Conservation (phyloP, 805 yeast species). For the Helenozyma baotianmanensis region DNA sequence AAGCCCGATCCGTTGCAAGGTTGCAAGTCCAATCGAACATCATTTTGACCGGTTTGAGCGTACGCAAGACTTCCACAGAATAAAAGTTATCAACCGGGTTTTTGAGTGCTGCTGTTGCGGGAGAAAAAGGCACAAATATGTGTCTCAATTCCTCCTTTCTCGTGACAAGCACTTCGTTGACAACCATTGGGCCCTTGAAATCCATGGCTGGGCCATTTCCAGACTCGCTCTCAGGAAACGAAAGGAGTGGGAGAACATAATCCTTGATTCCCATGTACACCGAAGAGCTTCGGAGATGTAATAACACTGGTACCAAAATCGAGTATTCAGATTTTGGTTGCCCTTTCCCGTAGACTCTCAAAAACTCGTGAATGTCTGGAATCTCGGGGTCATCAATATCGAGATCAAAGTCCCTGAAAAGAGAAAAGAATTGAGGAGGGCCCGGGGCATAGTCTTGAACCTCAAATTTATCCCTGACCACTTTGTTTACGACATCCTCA, state of each 20-base stretch:
- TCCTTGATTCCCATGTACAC: conserved; percentile 20
- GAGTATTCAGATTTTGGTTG: conserved; percentile 56
- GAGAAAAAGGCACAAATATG: conserved; percentile 56
- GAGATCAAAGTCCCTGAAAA: conserved; percentile 28
- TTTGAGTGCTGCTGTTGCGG: conserved; percentile 28
- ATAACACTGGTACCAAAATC: conserved; percentile 46
- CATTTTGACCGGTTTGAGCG: conserved; percentile 59
- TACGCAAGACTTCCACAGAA: conserved; percentile 54
- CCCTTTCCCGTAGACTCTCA: conserved; percentile 37
- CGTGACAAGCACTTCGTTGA: conserved; percentile 52
- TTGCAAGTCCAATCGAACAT: conserved; percentile 45
- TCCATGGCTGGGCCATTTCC: conserved; percentile 23
- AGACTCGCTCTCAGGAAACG: conserved; percentile 38
- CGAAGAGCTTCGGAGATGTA: conserved; percentile 28
- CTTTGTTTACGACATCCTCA: conserved; percentile 25
- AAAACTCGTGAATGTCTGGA: conserved; percentile 34
- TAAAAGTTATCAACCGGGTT: conserved; percentile 43
- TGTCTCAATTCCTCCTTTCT: conserved; percentile 42
- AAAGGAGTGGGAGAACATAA: conserved; percentile 45
- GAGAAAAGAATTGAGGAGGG: conserved; percentile 27
- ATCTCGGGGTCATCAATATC: conserved; percentile 23
- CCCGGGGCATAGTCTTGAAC: conserved; percentile 33
- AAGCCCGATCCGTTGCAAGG: conserved; percentile 43
- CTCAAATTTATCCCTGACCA: conserved; percentile 29
- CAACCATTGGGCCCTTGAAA: conserved; percentile 43